phyloP scores from a whole-genome alignment of 2,329 filamentous ascomycete genomes.

The Verticillium klebahnii region DNA sequence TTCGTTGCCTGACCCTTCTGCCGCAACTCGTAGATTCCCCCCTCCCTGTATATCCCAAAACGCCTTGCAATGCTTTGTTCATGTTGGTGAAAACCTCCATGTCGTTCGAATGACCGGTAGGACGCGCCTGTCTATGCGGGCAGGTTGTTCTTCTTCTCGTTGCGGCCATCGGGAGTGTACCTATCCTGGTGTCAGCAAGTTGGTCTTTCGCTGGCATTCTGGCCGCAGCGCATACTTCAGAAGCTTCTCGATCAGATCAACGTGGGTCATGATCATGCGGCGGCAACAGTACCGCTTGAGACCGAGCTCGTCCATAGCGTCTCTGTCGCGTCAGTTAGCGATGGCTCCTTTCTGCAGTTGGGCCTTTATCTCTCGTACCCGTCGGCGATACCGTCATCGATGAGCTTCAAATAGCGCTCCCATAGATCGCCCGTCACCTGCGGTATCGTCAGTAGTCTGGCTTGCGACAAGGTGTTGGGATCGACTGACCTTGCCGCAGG shows the following conservation, averaged over 20 bases:
- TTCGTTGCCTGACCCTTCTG: neutral
- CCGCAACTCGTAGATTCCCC: neutral
- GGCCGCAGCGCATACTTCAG: conserved; percentile 62
- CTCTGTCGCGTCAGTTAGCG: conserved; percentile 48
- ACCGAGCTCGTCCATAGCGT: conserved; percentile 92
- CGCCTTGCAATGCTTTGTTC: conserved; percentile 16
- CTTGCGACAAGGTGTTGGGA: conserved; percentile 3
- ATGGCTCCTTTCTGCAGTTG: neutral
- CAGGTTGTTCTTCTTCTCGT: conserved; percentile 54
- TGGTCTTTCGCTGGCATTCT: neutral
- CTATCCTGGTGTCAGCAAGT: conserved; percentile 23
- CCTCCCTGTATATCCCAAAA: conserved; percentile 6
- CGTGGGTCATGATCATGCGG: conserved; percentile 99
- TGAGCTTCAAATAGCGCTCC: conserved; percentile 88
- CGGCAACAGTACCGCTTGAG: conserved; percentile 97
- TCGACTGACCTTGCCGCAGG: conserved; percentile 83
- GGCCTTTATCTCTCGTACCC: conserved; percentile 52
- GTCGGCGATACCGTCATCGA: conserved; percentile 72
- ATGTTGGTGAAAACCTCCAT: neutral
- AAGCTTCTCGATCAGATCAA: conserved; percentile 97
- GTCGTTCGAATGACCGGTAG: neutral
- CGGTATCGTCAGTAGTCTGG: conserved; percentile 26
- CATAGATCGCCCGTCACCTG: conserved; percentile 96
- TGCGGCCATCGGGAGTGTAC: conserved; percentile 59
- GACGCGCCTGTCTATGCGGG: conserved; percentile 12